These are phyloP conservation scores for Hypoxylon sp. DNA, from an alignment of 2,329 filamentous ascomycete genomes.

Conservation along the genomic window DNA sequence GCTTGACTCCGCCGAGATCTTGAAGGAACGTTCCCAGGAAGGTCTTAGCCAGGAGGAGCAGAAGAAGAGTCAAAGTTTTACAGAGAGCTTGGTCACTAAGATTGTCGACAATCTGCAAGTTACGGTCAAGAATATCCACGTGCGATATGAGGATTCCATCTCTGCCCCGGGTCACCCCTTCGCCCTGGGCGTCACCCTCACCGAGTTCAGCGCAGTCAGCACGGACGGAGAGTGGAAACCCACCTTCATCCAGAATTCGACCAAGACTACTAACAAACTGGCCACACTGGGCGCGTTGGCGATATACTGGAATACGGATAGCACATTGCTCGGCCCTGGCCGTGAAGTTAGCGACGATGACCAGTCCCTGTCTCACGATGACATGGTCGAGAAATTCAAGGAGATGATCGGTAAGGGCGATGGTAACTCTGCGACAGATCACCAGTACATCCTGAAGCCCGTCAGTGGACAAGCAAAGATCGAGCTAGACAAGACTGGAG, in stretches of 20 bases:
- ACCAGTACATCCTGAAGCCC: conserved; percentile 95
- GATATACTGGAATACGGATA: conserved; percentile 98
- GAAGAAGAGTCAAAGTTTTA: conserved; percentile 97
- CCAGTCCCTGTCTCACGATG: conserved; percentile 72
- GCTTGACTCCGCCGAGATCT: conserved; percentile 91
- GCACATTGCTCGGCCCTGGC: conserved; percentile 81
- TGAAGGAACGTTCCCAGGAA: conserved; percentile 92
- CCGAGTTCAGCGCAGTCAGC: conserved; percentile 96
- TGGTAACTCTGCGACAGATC: conserved; percentile 60
- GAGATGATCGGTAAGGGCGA: conserved; percentile 80
- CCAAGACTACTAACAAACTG: conserved; percentile 87
- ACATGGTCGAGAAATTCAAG: conserved; percentile 79
- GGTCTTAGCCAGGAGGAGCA: conserved; percentile 95
- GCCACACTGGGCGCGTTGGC: conserved; percentile 89
- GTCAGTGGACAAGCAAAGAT: conserved; percentile 95
- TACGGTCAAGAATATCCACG: conserved; percentile 96
- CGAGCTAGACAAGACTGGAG: conserved; percentile 92
- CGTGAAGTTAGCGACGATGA: conserved; percentile 71
- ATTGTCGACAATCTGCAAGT: conserved; percentile 99
- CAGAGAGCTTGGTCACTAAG: conserved; percentile 90
- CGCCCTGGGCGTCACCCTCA: conserved; percentile 87
- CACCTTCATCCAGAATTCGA: conserved; percentile 91
- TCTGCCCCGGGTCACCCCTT: conserved; percentile 95
- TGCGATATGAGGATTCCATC: conserved; percentile 97
- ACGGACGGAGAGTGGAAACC: conserved; percentile 95